Percentiles rank a stretch among this genome's conserved stretches.
phyloP scores from a whole-genome alignment of 768 basidiomycete genomes.

The Russula olivacea region DNA sequence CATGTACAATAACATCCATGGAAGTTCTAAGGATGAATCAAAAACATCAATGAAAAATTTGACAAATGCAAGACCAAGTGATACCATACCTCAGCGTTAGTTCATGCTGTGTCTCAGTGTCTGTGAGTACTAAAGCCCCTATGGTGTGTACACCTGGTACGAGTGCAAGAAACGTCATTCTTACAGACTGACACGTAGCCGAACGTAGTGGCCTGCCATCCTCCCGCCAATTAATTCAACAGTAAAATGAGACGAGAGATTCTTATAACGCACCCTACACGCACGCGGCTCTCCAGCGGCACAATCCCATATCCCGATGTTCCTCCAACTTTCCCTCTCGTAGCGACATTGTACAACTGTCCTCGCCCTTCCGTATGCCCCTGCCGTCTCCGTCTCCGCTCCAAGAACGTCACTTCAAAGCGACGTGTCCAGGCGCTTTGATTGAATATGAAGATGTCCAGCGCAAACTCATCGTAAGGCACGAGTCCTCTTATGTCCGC shows the following conservation, averaged over 20 bases:
- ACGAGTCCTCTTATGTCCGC: conserved; percentile 44
- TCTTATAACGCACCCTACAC: conserved; percentile 59
- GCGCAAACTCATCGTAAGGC: conserved; percentile 66
- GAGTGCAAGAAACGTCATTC: conserved; percentile 80
- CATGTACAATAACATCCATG: conserved; percentile 40
- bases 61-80: background rate
- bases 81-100: conserved; percentile 65
- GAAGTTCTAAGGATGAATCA: conserved; percentile 47
- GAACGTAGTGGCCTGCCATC: conserved; percentile 63
- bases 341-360: conserved; percentile 24
- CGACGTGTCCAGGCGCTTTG: conserved; percentile 67
- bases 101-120: conserved; percentile 64
- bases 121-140: conserved; percentile 64
- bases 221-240: background rate
- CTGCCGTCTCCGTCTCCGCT: conserved; percentile 41
- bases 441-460: conserved; percentile 88
- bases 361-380: conserved; percentile 33
- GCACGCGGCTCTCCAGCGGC: conserved; percentile 69
- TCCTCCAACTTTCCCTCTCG: background rate
- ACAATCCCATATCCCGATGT: conserved; percentile 49
- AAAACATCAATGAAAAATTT: background rate
- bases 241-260: background rate
- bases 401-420: conserved; percentile 70
- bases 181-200: conserved; percentile 76
- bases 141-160: conserved; percentile 75